Evolutionary conservation across 805 yeast genomes (phyloP), one percentile per base, ranked within the genome.

Genomic region (Kodamaea nitidulidarum): DNA sequence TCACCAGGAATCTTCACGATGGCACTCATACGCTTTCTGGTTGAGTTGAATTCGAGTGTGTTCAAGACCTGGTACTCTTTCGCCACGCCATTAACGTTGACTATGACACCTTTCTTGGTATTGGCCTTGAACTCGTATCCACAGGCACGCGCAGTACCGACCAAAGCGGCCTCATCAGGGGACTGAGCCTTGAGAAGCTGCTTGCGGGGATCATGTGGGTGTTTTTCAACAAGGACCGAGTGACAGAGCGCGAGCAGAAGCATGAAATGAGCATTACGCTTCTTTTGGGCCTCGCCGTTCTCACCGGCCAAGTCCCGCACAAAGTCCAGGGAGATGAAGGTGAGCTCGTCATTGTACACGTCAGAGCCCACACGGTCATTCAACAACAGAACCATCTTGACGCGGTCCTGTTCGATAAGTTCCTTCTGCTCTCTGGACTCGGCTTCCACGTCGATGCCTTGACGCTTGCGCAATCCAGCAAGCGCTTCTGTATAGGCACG

Each of bases 11-110:
- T 68, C 56, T 82, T 83, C 27, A 84, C 71, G 46, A 84, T 80
- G 11, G 85, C 84, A 71, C 90, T 81, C 95, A 84, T 84, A 71
- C 95, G 80, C 65, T 84, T 84, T 67, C 95, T 78, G 0, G 93
- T 82, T 6, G 93, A 84, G 51, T 85, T 85, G 61, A 85, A 85
- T 52, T 84, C 93, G 46, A 85, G 60, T 15, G 80, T 73, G 51
- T 84, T 84, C 44, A 85, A 60, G 22, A 85, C 68, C 54, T 83
- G 86, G 55, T 77, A 84, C 48, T 84, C 90, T 52, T 80, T 79
- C 43, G 73, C 70, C 35, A 68, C 72, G 44, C 93, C 93, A 58
- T 82, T 88, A 27, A 80, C 78, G 39, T 80, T 78, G 33, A 85
- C 67, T 35, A 83, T 61, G 14, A 82, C 55, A 41, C 91, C 93